Evolutionary conservation across 1,284 basidiomycete species (phyloP).

Genomic region (Trametes versicolor): DNA sequence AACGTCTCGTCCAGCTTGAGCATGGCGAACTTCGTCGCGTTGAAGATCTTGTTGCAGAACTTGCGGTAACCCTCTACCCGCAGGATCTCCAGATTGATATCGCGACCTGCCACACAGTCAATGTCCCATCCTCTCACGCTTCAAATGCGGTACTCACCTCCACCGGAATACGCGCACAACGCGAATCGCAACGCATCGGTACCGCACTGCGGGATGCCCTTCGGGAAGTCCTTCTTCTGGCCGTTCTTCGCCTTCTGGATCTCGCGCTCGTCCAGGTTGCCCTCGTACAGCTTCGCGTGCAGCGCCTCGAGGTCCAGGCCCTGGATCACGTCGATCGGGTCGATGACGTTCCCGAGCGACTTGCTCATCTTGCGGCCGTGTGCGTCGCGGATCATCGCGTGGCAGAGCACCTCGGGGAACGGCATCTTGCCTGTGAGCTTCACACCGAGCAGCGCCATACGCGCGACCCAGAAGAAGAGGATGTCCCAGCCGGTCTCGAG

Average conservation of each 20-base stretch:
- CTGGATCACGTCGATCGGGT: slow-evolving; percentile 96
- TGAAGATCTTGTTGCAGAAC: slow-evolving; percentile 99
- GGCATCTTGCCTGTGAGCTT: slow-evolving; percentile 92
- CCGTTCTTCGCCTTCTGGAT: slow-evolving; percentile 91
- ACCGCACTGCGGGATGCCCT: slow-evolving; percentile 98
- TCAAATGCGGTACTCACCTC: slow-evolving; percentile 57
- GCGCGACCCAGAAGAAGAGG: slow-evolving; percentile 99
- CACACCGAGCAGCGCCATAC: slow-evolving; percentile 96
- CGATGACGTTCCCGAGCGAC: slow-evolving; percentile 97
- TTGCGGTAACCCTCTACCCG: slow-evolving; percentile 99
- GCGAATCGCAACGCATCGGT: slow-evolving; percentile 97
- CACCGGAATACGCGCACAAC: slow-evolving; percentile 93
- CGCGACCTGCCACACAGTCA: slow-evolving; percentile 69
- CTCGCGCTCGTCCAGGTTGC: slow-evolving; percentile 96
- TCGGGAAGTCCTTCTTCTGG: slow-evolving; percentile 99
- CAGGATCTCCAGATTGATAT: slow-evolving; percentile 96
- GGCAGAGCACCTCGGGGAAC: slow-evolving; percentile 98
- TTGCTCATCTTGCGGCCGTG: slow-evolving; percentile 99
- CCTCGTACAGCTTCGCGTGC: slow-evolving; percentile 88
- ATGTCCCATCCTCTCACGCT: neutral
- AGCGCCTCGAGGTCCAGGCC: slow-evolving; percentile 88
- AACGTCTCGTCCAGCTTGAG: slow-evolving; percentile 90
- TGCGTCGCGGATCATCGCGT: slow-evolving; percentile 99
- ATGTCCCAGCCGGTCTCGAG: slow-evolving; percentile 99
- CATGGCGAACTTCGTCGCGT: slow-evolving; percentile 99